A percentile compares a stretch with the other conserved stretches of the same genome.
Evolutionary conservation across 1,284 basidiomycete genomes (phyloP).

Genomic region (Rhodotorula sp.): DNA sequence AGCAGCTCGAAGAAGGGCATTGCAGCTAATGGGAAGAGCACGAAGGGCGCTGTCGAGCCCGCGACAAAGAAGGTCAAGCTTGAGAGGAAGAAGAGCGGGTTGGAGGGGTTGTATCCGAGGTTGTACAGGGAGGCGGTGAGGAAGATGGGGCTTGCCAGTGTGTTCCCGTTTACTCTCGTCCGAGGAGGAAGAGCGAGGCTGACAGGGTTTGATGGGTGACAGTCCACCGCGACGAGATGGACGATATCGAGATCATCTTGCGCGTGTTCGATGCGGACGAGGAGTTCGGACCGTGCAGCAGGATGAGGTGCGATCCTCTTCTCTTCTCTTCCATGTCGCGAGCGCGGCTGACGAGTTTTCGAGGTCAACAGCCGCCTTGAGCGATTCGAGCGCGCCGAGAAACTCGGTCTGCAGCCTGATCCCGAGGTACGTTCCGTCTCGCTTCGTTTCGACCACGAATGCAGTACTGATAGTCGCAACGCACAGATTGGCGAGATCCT

Average conservation of each 20-base stretch:
- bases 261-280: constrained; percentile 48
- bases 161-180: constrained; percentile 45
- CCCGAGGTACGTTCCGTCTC: constrained; percentile 59
- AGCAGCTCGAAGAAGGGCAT: constrained; percentile 6
- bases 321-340: too few species aligned
- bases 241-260: constrained; percentile 34
- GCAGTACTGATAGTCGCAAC: not conserved
- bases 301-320: constrained; percentile 29
- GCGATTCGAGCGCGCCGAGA: constrained; percentile 81
- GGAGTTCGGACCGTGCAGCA: constrained; percentile 25
- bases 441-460: not conserved
- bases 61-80: not conserved
- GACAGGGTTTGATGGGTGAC: not conserved
- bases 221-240: constrained; percentile 31
- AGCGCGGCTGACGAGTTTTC: not conserved
- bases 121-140: constrained; percentile 52
- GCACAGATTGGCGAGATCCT: constrained; percentile 71
- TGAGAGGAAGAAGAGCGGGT: not conserved
- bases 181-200: not conserved
- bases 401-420: constrained; percentile 78
- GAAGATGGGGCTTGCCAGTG: constrained; percentile 64
- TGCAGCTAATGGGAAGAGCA: not conserved
- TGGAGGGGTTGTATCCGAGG: constrained; percentile 9
- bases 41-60: constrained; percentile 11
- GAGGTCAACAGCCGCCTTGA: constrained; percentile 49